Evolutionary conservation across 179 eudicot species (phyloP).

Genomic region (Actinidia arguta): DNA sequence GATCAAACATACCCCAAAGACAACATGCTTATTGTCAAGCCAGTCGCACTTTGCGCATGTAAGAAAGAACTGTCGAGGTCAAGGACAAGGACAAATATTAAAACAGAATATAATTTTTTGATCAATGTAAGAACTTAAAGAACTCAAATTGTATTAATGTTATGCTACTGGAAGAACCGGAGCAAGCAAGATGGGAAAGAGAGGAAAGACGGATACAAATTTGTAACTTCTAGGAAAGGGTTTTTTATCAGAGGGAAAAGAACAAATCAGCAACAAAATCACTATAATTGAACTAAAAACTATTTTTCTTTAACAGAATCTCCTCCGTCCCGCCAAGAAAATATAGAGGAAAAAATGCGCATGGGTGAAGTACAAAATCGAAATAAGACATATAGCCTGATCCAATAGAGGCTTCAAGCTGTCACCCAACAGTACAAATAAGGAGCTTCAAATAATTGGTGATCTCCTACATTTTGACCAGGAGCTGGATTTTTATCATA

Average conservation of each 20-base stretch:
- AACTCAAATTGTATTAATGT: background rate
- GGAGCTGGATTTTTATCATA: background rate
- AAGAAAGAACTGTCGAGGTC: conserved; percentile 92
- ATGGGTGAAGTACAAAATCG: too few species aligned
- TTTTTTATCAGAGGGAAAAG: too few species aligned
- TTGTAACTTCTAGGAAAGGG: too few species aligned
- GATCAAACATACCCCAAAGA: conserved; percentile 81
- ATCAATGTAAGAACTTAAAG: too few species aligned
- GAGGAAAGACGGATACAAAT: background rate
- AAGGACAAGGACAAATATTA: conserved; percentile 7
- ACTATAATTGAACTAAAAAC: background rate
- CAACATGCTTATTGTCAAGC: conserved; percentile 99
- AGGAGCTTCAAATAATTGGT: background rate
- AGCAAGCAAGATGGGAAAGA: background rate
- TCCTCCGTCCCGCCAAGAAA: too few species aligned
- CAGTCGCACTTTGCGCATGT: conserved; percentile 95
- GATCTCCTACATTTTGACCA: background rate
- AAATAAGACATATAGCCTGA: background rate
- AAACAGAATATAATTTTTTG: background rate
- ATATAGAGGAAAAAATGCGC: too few species aligned
- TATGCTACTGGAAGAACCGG: background rate
- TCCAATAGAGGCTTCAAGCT: background rate
- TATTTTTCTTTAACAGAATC: background rate
- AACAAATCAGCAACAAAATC: too few species aligned
- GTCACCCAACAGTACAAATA: background rate